phyloP scores from a whole-genome alignment of 306 rosid genomes.

The Cucurbita argyrosperma region DNA sequence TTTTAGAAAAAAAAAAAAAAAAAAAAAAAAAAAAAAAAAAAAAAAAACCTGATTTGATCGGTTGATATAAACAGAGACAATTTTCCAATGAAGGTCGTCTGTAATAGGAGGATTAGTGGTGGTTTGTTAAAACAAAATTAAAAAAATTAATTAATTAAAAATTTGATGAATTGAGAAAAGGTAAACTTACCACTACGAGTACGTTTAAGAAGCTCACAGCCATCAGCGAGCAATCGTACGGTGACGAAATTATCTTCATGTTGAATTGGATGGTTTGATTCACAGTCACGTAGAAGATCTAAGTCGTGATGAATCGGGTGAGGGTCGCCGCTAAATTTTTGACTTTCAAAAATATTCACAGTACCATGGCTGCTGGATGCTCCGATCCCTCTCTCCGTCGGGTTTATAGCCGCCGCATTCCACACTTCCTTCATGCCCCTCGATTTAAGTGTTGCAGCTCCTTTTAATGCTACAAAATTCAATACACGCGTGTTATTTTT shows the following conservation, averaged over 20 bases:
- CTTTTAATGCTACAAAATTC: constrained; percentile 55
- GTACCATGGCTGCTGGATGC: constrained; percentile 29
- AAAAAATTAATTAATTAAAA: background rate
- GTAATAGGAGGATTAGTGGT: background rate
- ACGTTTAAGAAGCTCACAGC: constrained; percentile 80
- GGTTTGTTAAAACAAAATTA: no score
- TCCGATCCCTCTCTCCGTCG: constrained; percentile 51
- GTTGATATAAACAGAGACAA: constrained; percentile 79
- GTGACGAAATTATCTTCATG: constrained; percentile 58
- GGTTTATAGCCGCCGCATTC: constrained; percentile 81
- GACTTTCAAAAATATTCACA: constrained; percentile 1
- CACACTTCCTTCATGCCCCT: constrained; percentile 86
- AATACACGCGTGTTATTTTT: background rate
- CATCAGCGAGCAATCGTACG: constrained; percentile 57
- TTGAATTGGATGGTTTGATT: background rate
- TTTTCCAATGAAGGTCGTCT: constrained; percentile 98
- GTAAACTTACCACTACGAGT: constrained; percentile 56
- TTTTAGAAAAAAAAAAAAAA: no score
- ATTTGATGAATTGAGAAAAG: no score
- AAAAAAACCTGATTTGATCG: constrained; percentile 43
- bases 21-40: background rate
- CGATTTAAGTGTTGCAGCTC: constrained; percentile 93
- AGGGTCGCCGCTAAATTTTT: constrained; percentile 54
- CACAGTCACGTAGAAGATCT: background rate
- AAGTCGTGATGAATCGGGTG: background rate